These are phyloP conservation scores for Tuber brumale DNA, from an alignment of 495 filamentous ascomycete genomes.

Conservation along the genomic window DNA sequence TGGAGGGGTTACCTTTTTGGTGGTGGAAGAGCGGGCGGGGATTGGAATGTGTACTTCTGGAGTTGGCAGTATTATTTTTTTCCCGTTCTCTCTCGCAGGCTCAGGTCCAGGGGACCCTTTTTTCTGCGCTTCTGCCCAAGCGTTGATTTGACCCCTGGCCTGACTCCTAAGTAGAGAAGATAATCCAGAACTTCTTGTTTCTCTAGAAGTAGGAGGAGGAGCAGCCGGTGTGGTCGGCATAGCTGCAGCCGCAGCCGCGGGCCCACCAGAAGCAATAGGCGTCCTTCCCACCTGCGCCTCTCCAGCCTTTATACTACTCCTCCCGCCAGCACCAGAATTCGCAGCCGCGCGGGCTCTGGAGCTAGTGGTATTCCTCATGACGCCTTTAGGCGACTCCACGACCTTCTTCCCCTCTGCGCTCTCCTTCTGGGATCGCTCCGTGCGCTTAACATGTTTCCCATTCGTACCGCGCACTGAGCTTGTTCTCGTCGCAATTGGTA, in stretches of 20 bases:
- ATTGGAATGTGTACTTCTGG: slow-evolving; percentile 3
- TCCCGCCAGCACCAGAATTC: background rate
- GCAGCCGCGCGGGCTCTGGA: slow-evolving; percentile 8
- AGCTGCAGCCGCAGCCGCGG: background rate
- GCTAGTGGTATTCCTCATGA: background rate
- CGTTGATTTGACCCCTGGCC: background rate
- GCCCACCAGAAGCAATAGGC: background rate
- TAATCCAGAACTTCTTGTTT: background rate
- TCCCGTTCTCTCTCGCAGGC: background rate
- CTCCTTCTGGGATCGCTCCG: background rate
- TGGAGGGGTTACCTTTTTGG: background rate
- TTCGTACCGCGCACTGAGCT: background rate
- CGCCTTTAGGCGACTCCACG: background rate
- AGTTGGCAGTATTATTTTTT: background rate
- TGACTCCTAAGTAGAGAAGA: background rate
- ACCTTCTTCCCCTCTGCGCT: background rate
- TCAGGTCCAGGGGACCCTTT: background rate
- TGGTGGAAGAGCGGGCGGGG: background rate
- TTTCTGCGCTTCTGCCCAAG: background rate
- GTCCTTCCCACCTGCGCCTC: background rate
- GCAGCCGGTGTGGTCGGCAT: background rate
- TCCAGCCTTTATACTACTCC: background rate
- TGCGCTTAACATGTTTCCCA: background rate
- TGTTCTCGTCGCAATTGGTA: background rate
- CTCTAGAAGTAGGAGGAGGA: background rate